Base-by-base conservation (phyloP, 139 green algal genomes). In the Tetraselmis striata region DNA sequence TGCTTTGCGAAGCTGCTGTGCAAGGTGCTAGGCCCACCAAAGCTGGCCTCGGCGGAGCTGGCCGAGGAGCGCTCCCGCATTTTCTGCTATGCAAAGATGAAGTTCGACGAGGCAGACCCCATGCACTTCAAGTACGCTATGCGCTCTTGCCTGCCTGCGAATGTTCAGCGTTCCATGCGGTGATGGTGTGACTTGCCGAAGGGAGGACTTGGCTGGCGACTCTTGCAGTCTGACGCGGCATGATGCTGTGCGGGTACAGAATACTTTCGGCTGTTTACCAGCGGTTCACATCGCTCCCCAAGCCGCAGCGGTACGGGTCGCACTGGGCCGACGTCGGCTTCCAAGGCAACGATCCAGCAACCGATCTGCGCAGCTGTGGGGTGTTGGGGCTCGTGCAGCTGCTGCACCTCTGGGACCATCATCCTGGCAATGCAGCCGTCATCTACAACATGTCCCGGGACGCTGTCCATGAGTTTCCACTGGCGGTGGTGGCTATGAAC, bases 241-340 rank as follows among this genome's bases (percentile, higher is more conserved):
- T n/a, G n/a, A n/a, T 67, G 5, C 45, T 18, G 45, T 5, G 45
- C 18, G 45, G 45, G 45, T 18, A 18, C 45, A 67, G 45, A 18
- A 67, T 67, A 5, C 45, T 67, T 5, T 67, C 45, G 45, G 45
- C 45, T 18, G 45, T 67, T 5, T 67, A 67, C 45, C 45, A 67
- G 18, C 45, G 45, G 11, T 67, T 67, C 45, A 67, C 45, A 5
- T 67, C 45, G 5, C 45, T 67, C 45, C 45, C 45, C 45, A 67
- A 67, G 77, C 28, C 26, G 1, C 18, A 32, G n/a, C 81, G 84
- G 81, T 89, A 83, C 76, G 89, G 90, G 23, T 31, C 76, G 0
- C 92, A 95, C 81, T 95, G 92, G 92, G 84, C 82, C 18, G 82
- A 90, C 0, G 18, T 95, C 0, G 92, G 92, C 1, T 95, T 93